Percentiles rank a stretch among this genome's conserved stretches.
Evolutionary conservation across 805 yeast genomes (phyloP).

Genomic region (Scheffersomyces ergatensis): DNA sequence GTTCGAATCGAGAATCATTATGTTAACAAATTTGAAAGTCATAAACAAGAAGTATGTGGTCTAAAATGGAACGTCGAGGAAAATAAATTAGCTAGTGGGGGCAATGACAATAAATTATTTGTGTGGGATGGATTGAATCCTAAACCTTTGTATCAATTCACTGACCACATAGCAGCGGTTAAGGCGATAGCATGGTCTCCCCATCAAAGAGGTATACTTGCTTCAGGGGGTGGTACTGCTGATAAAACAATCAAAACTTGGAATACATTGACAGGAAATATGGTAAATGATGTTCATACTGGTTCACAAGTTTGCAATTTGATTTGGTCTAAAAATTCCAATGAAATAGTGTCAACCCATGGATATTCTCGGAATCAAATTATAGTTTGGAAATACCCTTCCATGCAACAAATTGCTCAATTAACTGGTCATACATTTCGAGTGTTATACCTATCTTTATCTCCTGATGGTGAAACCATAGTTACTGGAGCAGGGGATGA

Average conservation of each 20-base stretch:
- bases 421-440: constrained; percentile 93
- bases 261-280: constrained; percentile 81
- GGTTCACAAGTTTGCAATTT: constrained; percentile 96
- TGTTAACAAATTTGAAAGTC: constrained; percentile 67
- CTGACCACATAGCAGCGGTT: constrained; percentile 91
- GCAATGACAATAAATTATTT: constrained; percentile 83
- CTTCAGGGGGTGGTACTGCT: constrained; percentile 96
- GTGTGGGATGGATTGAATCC: constrained; percentile 83
- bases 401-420: constrained; percentile 89
- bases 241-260: constrained; percentile 88
- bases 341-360: constrained; percentile 91
- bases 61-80: constrained; percentile 90
- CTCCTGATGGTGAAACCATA: constrained; percentile 95
- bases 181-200: constrained; percentile 98
- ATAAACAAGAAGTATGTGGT: constrained; percentile 95
- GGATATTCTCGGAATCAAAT: constrained; percentile 91
- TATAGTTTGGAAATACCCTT: constrained; percentile 90
- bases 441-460: constrained; percentile 82
- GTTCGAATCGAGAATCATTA: constrained; percentile 85
- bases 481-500: constrained; percentile 99
- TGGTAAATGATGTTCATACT: constrained; percentile 80
- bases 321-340: constrained; percentile 88
- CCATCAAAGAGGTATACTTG: constrained; percentile 88
- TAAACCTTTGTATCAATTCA: constrained; percentile 68
- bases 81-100: constrained; percentile 91